Evolutionary conservation across 2,329 filamentous ascomycete species (phyloP), one percentile per base, ranked within the genome.

Genomic region (Stachybotrys echinatus): DNA sequence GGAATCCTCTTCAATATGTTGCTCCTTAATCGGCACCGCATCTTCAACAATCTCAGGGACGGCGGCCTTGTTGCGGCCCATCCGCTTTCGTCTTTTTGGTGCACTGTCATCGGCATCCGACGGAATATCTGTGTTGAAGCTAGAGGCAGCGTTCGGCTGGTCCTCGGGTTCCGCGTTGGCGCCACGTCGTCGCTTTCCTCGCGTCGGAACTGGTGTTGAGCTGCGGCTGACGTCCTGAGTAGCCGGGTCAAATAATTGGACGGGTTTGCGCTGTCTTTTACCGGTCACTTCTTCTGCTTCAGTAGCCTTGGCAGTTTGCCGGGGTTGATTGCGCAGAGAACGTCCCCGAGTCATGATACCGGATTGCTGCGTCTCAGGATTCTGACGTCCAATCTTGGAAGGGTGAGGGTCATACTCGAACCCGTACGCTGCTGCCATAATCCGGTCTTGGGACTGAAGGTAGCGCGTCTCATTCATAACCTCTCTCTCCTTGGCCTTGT

Each of bases 381-480:
- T 80, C 59, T 86, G 83, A 34, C 72, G 71, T 19, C 81, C 80
- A 51, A 84, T 72, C 63, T 79, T 80, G 52, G 74, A 74, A 3
- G 76, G 74, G 47, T 81, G 76, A 10, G 76, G 72, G 55, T 84
- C 81, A 55, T 84, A 81, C 52, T 83, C 77, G 56, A 84, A 84
- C 17, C 77, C 76, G 58, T 84, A 85, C 2, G 75, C 72, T 52
- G 77, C 72, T 7, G 82, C 80, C 74, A 81, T 79, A 53, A 83
- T 70, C 49, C 72, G 72, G 64, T 84, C 80, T 60, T 85, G 77
- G 48, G 72, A 61, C 49, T 78, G 75, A 5, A 74, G 69, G 42
- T 78, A 72, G 21, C 72, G 66, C 1, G 72, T 72, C 48, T 77
- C 74, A 23, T 64, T 68, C 54, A 69, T 65, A 3, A 68, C 61